These are phyloP conservation scores for Sclerotinia nivalis DNA, from an alignment of 2,329 filamentous ascomycete species.

Conservation along the genomic window DNA sequence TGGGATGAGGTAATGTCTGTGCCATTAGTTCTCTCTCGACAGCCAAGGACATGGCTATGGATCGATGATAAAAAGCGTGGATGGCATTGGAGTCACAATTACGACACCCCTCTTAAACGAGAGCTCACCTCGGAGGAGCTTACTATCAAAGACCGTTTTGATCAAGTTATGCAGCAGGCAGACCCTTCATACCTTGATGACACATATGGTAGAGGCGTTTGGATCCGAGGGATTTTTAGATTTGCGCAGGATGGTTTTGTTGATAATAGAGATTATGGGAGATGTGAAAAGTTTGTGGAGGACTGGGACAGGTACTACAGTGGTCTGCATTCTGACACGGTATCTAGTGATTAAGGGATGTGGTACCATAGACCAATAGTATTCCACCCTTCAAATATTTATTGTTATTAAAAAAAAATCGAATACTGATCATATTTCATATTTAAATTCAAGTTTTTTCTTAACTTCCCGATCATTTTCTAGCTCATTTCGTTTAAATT, in stretches of 20 bases:
- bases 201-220: slow-evolving; percentile 3
- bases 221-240: not conserved
- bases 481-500: too few species aligned
- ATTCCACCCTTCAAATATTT: too few species aligned
- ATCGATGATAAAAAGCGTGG: slow-evolving; percentile 14
- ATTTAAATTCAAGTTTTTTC: too few species aligned
- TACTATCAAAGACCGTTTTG: slow-evolving; percentile 27
- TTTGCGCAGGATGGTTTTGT: not conserved
- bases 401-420: too few species aligned
- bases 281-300: not conserved
- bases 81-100: slow-evolving; percentile 14
- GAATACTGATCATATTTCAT: too few species aligned
- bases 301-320: not conserved
- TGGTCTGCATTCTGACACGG: not conserved
- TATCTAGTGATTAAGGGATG: not conserved
- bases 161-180: slow-evolving; percentile 5
- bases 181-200: not conserved
- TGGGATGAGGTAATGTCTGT: slow-evolving; percentile 30
- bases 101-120: slow-evolving; percentile 13
- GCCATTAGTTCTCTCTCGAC: slow-evolving; percentile 26
- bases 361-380: too few species aligned
- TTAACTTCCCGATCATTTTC: too few species aligned
- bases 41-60: slow-evolving; percentile 31
- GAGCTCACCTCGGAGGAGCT: slow-evolving; percentile 28
- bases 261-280: not conserved